These are phyloP conservation scores for Nothomitra cinnamomea DNA, from an alignment of 2,329 filamentous ascomycete species.

Conservation along the genomic window DNA sequence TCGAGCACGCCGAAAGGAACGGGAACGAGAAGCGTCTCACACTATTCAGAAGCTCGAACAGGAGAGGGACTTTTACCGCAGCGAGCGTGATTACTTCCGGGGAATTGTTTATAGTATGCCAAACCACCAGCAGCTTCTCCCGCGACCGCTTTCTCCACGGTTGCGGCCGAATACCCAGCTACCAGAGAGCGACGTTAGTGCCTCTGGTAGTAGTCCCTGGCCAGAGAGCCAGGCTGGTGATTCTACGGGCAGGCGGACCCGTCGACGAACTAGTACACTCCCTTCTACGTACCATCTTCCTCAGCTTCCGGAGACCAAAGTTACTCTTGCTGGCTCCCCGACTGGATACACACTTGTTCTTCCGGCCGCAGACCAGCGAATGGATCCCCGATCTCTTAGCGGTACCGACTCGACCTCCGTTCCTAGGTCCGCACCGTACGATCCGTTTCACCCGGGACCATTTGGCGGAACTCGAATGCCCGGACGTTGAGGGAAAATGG, in stretches of 20 bases:
- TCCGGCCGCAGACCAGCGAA: not conserved
- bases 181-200: not conserved
- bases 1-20: constrained; percentile 64
- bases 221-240: not conserved
- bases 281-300: not conserved
- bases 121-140: not conserved
- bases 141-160: not conserved
- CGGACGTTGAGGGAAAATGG: not conserved
- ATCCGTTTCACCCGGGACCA: not conserved
- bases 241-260: not conserved
- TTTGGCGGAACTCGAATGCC: not conserved
- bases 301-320: not conserved
- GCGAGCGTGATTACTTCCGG: not conserved
- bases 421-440: not conserved
- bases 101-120: not conserved
- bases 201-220: not conserved
- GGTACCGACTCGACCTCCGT: not conserved
- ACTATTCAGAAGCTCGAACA: constrained; percentile 53
- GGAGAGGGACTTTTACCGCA: constrained; percentile 55
- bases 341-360: not conserved
- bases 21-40: constrained; percentile 54
- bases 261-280: not conserved
- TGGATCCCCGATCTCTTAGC: not conserved
- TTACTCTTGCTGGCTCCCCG: not conserved
- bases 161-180: not conserved